Conservation (phyloP, 2,329 filamentous ascomycete genomes). For the Calonectria pseudoturangicola region DNA sequence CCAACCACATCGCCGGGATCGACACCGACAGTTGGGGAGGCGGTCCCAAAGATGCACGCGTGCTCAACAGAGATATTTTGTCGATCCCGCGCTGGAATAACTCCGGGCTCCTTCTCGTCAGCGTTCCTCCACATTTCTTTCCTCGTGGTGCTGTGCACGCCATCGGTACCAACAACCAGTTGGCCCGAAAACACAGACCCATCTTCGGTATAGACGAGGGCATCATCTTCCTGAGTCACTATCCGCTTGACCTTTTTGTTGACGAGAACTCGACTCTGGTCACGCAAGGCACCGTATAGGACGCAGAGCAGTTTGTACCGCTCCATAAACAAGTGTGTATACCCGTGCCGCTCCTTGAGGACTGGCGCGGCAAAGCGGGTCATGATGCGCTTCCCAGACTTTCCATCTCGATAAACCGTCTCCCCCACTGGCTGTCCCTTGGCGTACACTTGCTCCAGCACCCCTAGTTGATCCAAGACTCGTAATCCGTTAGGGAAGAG, state of each 20-base stretch:
- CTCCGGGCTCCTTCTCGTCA: neutral
- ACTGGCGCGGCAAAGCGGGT: neutral
- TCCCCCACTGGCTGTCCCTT: neutral
- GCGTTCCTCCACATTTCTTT: conserved; percentile 14
- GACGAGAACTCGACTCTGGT: neutral
- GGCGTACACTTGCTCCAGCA: neutral
- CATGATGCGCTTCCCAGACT: neutral
- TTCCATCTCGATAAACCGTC: conserved; percentile 1
- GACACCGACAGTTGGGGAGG: neutral
- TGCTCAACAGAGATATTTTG: conserved; percentile 2
- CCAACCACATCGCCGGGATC: neutral
- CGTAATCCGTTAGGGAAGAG: conserved; percentile 9
- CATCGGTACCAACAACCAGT: conserved; percentile 5
- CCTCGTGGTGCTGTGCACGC: neutral
- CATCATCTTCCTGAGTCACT: neutral
- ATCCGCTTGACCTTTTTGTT: conserved; percentile 6
- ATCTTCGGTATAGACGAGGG: neutral
- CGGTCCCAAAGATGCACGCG: conserved; percentile 20
- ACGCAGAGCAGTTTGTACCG: conserved; percentile 4
- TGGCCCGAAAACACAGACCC: conserved; percentile 9
- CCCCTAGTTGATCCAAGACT: neutral
- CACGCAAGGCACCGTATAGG: neutral
- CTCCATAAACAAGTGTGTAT: conserved; percentile 1
- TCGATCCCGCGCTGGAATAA: conserved; percentile 3
- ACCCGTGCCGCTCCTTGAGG: conserved; percentile 14